Conservation (phyloP, 2,329 filamentous ascomycete genomes). For the Botrytis squamosa region DNA sequence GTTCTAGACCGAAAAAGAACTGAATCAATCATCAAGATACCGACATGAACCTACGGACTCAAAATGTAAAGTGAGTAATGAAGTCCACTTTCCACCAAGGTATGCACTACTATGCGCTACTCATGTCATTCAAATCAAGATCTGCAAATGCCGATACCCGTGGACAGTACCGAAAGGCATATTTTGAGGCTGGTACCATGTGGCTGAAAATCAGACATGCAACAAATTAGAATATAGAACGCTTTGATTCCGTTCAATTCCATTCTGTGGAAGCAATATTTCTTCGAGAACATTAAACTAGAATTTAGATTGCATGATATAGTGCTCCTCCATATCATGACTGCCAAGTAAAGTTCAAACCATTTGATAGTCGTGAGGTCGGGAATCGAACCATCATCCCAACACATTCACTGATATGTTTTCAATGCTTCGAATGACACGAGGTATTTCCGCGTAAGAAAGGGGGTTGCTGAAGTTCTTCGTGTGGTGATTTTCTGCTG, state of each 20-base stretch:
- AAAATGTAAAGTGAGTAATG: neutral
- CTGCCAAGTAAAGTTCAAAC: neutral
- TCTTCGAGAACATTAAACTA: neutral
- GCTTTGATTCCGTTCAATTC: neutral
- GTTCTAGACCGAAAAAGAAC: neutral
- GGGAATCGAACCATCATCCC: neutral
- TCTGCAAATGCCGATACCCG: neutral
- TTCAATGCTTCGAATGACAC: neutral
- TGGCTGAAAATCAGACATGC: conserved; percentile 1
- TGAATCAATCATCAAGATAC: neutral
- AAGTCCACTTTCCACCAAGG: neutral
- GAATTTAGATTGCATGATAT: neutral
- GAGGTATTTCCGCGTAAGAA: neutral
- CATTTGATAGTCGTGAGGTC: neutral
- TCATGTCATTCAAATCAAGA: neutral
- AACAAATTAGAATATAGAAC: neutral
- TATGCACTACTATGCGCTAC: neutral
- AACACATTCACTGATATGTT: neutral
- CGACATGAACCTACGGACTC: neutral
- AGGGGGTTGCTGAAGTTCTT: neutral
- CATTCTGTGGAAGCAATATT: neutral
- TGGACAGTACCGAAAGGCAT: neutral
- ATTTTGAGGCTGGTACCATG: neutral
- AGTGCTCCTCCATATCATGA: neutral
- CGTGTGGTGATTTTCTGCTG: neutral